Percentiles rank a stretch among this genome's conserved stretches.
Conservation (phyloP, 805 yeast species). For the Brettanomyces bruxellensis region DNA sequence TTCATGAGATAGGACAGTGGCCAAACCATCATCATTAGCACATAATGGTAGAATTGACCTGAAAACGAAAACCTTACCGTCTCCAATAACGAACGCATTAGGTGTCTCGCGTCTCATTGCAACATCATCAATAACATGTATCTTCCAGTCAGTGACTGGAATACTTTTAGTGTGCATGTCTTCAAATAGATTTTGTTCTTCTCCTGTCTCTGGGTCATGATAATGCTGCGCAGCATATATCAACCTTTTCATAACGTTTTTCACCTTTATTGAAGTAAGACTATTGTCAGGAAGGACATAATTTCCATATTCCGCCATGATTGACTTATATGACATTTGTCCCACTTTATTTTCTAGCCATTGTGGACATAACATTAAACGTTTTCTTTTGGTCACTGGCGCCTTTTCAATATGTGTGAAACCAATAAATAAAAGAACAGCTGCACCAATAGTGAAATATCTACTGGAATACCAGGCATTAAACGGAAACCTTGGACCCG, state of each 20-base stretch:
- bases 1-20: constrained; percentile 93
- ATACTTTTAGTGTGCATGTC: constrained; percentile 15
- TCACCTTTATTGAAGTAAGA: constrained; percentile 50
- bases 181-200: constrained; percentile 16
- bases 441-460: constrained; percentile 25
- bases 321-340: constrained; percentile 50
- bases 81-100: constrained; percentile 93
- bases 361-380: constrained; percentile 66
- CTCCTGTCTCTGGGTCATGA: constrained; percentile 26
- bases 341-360: constrained; percentile 59
- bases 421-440: constrained; percentile 29
- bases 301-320: constrained; percentile 43
- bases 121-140: constrained; percentile 69
- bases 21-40: constrained; percentile 78
- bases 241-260: constrained; percentile 54
- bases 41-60: constrained; percentile 72
- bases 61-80: constrained; percentile 91
- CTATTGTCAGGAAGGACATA: constrained; percentile 52
- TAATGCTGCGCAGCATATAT: constrained; percentile 45
- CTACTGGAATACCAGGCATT: constrained; percentile 4
- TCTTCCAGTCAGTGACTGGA: constrained; percentile 52
- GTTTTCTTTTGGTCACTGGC: constrained; percentile 64
- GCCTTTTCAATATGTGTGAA: constrained; percentile 62
- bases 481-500: not conserved
- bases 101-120: constrained; percentile 59